A percentile compares a stretch with the other conserved stretches of the same genome.
Evolutionary conservation across 73 alveolate species (phyloP).

Genomic region (Paramecium primaurelia): DNA sequence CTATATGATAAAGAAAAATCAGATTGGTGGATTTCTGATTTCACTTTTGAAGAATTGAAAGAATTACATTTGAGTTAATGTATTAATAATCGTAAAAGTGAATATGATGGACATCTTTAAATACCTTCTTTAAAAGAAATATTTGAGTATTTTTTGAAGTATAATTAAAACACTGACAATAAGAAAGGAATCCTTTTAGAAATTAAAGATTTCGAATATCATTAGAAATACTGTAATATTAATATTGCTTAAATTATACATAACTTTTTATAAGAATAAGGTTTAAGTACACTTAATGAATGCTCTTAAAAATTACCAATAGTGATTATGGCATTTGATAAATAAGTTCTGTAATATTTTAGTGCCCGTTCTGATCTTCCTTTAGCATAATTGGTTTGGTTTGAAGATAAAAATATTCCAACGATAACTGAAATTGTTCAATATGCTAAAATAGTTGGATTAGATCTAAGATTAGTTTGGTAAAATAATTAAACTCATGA

Average conservation of each 20-base stretch:
- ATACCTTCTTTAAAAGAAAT: neutral
- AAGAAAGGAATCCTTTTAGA: conserved; percentile 25
- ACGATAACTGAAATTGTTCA: neutral
- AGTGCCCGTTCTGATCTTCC: neutral
- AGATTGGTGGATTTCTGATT: conserved; percentile 46
- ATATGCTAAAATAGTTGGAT: conserved; percentile 10
- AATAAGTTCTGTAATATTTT: neutral
- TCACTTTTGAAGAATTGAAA: conserved; percentile 10
- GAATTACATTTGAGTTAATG: neutral
- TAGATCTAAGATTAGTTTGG: conserved; percentile 15
- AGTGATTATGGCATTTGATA: conserved; percentile 28
- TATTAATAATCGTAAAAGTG: neutral
- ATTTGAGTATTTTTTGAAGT: neutral
- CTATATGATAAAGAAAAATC: neutral
- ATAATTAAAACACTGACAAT: neutral
- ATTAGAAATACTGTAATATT: neutral
- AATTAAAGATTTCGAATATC: conserved; percentile 18
- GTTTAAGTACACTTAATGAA: neutral
- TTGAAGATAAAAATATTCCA: conserved; percentile 4
- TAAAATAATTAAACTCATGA: neutral
- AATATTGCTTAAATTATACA: neutral
- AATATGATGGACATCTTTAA: neutral
- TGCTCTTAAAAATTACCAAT: neutral
- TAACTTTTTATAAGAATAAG: neutral
- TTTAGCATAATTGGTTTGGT: neutral